phyloP scores from a whole-genome alignment of 352 stramenopile genomes.

The Blastocystis sp. region DNA sequence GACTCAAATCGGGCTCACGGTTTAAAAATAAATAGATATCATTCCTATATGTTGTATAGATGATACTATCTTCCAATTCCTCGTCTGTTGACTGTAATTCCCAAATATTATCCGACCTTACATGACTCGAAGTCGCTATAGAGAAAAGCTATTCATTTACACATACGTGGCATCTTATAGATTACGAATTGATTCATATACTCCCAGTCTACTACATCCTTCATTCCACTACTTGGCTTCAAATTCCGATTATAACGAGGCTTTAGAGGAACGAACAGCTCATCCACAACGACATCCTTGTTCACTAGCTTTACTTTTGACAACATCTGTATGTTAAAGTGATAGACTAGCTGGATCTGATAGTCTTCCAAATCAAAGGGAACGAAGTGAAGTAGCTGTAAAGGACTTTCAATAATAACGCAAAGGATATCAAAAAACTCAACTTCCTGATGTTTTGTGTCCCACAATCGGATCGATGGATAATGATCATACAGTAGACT shows the following conservation, averaged over 20 bases:
- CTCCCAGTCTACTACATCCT: background rate
- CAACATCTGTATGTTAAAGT: background rate
- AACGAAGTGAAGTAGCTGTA: background rate
- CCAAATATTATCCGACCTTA: background rate
- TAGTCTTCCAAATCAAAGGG: background rate
- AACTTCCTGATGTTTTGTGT: background rate
- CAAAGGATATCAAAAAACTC: constrained; percentile 37
- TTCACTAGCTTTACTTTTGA: background rate
- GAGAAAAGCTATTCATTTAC: too few species aligned
- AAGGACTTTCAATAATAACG: background rate
- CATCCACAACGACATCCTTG: background rate
- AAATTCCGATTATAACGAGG: background rate
- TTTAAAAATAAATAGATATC: background rate
- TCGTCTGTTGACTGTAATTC: background rate
- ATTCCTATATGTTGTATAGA: constrained; percentile 20
- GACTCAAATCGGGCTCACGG: background rate
- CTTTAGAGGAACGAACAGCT: background rate
- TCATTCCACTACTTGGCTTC: background rate
- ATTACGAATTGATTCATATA: background rate
- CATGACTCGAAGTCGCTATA: background rate
- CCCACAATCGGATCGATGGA: background rate
- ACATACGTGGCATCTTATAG: too few species aligned
- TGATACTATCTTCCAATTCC: background rate
- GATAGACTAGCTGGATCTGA: background rate
- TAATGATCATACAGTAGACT: background rate